phyloP scores from a whole-genome alignment of 352 stramenopile genomes.

The Globisporangium emineosum region DNA sequence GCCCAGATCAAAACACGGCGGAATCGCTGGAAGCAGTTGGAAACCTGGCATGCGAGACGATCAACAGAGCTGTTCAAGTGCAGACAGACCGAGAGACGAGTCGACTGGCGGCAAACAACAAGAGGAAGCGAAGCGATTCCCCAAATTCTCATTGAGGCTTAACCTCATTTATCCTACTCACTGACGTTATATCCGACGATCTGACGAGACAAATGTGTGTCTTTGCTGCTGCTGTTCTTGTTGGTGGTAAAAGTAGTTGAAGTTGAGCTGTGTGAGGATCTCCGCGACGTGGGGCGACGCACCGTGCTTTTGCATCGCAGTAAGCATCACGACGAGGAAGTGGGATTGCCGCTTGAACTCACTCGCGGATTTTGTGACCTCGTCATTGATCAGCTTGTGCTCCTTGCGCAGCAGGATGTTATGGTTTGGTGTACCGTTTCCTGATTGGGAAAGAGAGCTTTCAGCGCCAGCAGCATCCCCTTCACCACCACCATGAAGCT shows the following conservation, averaged over 20 bases:
- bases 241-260: slow-evolving; percentile 69
- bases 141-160: background rate
- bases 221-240: slow-evolving; percentile 4
- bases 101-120: background rate
- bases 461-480: background rate
- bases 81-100: background rate
- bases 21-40: slow-evolving; percentile 5
- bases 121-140: background rate
- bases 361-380: slow-evolving; percentile 35
- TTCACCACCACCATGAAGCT: slow-evolving; percentile 6
- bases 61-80: slow-evolving; percentile 9
- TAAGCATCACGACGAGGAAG: slow-evolving; percentile 71
- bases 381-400: slow-evolving; percentile 23
- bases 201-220: background rate
- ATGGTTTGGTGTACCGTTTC: background rate
- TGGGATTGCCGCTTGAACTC: slow-evolving; percentile 67
- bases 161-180: background rate
- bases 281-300: slow-evolving; percentile 66
- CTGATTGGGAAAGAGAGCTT: background rate
- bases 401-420: slow-evolving; percentile 12
- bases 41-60: slow-evolving; percentile 4
- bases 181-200: background rate
- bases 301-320: slow-evolving; percentile 67
- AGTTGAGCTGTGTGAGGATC: slow-evolving; percentile 71
- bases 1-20: slow-evolving; percentile 7